Percentiles rank a stretch among this genome's conserved stretches.
Conservation (phyloP, 805 yeast genomes). For the Spathaspora passalidarum region DNA sequence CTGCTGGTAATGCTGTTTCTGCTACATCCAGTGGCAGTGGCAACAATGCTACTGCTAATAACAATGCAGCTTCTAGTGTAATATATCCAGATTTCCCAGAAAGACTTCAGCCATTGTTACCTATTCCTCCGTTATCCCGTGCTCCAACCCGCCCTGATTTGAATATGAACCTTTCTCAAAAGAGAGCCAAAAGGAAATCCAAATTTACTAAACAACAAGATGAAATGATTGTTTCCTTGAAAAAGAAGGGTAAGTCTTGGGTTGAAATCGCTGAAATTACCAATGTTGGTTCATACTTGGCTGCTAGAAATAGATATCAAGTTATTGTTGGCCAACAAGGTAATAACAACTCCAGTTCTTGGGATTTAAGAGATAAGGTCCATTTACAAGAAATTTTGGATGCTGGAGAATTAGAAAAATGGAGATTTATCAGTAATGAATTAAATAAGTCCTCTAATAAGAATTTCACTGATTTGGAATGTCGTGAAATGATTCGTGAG, state of each 20-base stretch:
- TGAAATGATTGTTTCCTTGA: slow-evolving; percentile 56
- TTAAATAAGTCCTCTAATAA: slow-evolving; percentile 54
- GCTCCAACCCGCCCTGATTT: slow-evolving; percentile 44
- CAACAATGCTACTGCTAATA: slow-evolving; percentile 4
- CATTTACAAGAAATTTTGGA: slow-evolving; percentile 55
- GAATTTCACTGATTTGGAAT: slow-evolving; percentile 48
- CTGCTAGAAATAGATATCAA: slow-evolving; percentile 77
- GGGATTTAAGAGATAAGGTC: slow-evolving; percentile 56
- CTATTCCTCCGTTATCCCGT: slow-evolving; percentile 48
- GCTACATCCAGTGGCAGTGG: slow-evolving; percentile 1
- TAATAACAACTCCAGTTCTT: slow-evolving; percentile 58
- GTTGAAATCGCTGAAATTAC: slow-evolving; percentile 67
- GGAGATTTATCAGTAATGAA: slow-evolving; percentile 63
- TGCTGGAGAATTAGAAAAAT: slow-evolving; percentile 67
- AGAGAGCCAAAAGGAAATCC: slow-evolving; percentile 58
- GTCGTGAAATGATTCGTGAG: slow-evolving; percentile 51
- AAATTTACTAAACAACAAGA: slow-evolving; percentile 71
- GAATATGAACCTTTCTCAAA: slow-evolving; percentile 39
- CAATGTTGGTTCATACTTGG: slow-evolving; percentile 61
- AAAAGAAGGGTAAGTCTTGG: slow-evolving; percentile 66
- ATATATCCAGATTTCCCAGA: slow-evolving; percentile 22
- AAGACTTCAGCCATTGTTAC: slow-evolving; percentile 31
- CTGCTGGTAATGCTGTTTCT: neutral
- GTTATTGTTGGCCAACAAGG: slow-evolving; percentile 84
- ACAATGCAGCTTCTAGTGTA: slow-evolving; percentile 8